These are phyloP conservation scores for Populus pruinosa DNA, from an alignment of 345 rosid genomes.

Conservation along the genomic window DNA sequence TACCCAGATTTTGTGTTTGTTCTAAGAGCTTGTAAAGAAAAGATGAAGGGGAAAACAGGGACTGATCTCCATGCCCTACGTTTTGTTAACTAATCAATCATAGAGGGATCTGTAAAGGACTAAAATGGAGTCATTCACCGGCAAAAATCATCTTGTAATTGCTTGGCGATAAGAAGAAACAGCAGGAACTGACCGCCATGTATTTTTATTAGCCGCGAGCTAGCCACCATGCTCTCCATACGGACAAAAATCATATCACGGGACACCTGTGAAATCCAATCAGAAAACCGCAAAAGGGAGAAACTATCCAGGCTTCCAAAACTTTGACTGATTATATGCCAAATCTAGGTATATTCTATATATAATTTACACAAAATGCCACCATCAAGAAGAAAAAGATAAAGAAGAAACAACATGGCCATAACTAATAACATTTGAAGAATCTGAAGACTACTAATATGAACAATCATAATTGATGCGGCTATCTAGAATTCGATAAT, in stretches of 20 bases:
- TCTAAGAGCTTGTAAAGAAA: no score
- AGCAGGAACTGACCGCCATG: neutral
- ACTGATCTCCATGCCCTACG: neutral
- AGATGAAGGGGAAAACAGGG: neutral
- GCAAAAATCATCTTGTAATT: neutral
- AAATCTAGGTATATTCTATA: neutral
- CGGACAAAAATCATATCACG: neutral
- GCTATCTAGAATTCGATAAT: neutral
- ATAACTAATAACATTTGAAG: neutral
- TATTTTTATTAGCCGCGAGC: neutral
- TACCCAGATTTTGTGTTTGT: no score
- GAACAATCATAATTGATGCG: no score
- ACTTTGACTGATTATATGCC: neutral
- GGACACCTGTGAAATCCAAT: neutral
- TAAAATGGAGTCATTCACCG: neutral
- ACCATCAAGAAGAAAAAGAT: neutral
- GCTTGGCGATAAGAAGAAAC: neutral
- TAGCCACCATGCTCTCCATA: neutral
- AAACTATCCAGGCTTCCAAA: neutral
- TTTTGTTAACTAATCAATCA: neutral
- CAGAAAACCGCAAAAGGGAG: neutral
- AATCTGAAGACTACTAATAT: no score
- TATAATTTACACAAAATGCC: conserved; percentile 1
- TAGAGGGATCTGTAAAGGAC: neutral
- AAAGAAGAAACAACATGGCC: neutral